These are phyloP conservation scores for Gaertneriomyces semiglobifer DNA, from an alignment of 192 early-diverging fungal species.

Conservation along the genomic window DNA sequence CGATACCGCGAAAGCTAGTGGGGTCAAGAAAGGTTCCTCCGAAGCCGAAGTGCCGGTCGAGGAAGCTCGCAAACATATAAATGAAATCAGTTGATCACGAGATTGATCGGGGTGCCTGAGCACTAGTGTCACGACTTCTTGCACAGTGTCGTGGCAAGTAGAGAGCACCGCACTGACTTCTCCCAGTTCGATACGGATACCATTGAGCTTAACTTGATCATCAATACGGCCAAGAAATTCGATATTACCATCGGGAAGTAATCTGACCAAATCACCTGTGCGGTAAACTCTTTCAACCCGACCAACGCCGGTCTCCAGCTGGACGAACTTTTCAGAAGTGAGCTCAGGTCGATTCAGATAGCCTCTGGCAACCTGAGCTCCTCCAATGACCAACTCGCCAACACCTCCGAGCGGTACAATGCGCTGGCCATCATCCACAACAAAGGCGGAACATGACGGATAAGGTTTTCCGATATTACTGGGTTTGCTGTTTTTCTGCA, in stretches of 20 bases:
- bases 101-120: slow-evolving; percentile 6
- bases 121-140: slow-evolving; percentile 14
- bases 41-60: neutral
- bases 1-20: neutral
- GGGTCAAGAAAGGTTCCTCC: neutral
- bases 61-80: slow-evolving; percentile 3
- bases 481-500: slow-evolving; percentile 5
- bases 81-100: slow-evolving; percentile 1
- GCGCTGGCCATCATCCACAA: slow-evolving; percentile 1
- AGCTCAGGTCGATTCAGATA: slow-evolving; percentile 42
- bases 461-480: slow-evolving; percentile 25
- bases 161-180: slow-evolving; percentile 16
- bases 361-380: slow-evolving; percentile 37
- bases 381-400: slow-evolving; percentile 46
- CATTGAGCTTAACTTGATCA: slow-evolving; percentile 34
- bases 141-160: neutral
- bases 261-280: slow-evolving; percentile 32
- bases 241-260: slow-evolving; percentile 29
- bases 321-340: slow-evolving; percentile 35
- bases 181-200: slow-evolving; percentile 30
- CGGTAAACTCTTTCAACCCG: slow-evolving; percentile 24
- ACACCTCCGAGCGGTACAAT: slow-evolving; percentile 35
- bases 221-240: slow-evolving; percentile 31
- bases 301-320: neutral
- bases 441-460: slow-evolving; percentile 10